Base-by-base conservation (phyloP, 305 asterid genomes). In the Fraxinus paxiana region DNA sequence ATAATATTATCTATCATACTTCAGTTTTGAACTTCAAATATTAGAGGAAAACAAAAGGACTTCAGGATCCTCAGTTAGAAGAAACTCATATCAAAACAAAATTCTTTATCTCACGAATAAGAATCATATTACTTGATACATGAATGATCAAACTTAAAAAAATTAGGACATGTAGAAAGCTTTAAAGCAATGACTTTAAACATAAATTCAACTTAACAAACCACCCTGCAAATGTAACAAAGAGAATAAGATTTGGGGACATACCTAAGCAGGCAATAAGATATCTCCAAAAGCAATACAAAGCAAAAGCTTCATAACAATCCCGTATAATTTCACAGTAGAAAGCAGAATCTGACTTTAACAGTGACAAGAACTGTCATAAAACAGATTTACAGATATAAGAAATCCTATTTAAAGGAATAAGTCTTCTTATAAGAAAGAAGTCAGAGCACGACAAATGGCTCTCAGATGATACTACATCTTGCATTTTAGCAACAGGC, bases 241-340 rank as follows among this genome's bases (percentile, higher is more conserved):
- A 56, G 12, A 8, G n/a, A 61, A 61, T 3, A 61, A 61, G 12
- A 8, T 20, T 24, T 7, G 5, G 31, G 33, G 33, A 22, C 94
- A 84, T 88, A 93, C 99, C 99, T 87, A 95, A 90, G 89, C 99
- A 92, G 84, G 99, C 99, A 77, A 95, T 93, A 83, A 95, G 97
- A 86, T 93, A 95, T 87, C 99, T 93, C 92, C 94, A 98, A 70
- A 95, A 95, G 97, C 98, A 95, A 86, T 95, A 95, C 83, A 95
- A 85, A 10, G 99, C 99, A 86, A 95, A 93, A 69, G 99, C 99
- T 89, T 95, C 99, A 81, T 95, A 95, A 87, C 99, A 95, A 86
- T 95, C 99, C 79, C 99, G 88, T 80, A 95, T 85, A 77, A 91
- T 86, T 89, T 90, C 98, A 84, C 89, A 90, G 88, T 92, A 87